phyloP scores from a whole-genome alignment of 1,139 yeast species.

The Casaregolazyma suthepensis region DNA sequence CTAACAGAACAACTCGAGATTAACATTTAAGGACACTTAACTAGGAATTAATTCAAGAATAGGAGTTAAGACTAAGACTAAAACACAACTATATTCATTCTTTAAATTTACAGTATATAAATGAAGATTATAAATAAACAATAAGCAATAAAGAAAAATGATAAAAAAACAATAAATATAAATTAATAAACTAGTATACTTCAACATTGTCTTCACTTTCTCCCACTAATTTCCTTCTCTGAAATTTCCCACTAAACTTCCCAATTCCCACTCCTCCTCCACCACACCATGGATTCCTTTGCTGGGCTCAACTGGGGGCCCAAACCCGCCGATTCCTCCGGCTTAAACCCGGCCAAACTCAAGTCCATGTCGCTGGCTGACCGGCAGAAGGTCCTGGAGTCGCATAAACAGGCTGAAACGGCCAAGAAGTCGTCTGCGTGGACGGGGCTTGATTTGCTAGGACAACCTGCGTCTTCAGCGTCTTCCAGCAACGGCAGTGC shows the following conservation, averaged over 20 bases:
- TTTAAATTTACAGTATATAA: too few species aligned
- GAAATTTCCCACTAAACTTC: background rate
- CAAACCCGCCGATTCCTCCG: conserved; percentile 14
- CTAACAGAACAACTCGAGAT: too few species aligned
- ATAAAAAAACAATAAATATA: background rate
- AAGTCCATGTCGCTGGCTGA: conserved; percentile 25
- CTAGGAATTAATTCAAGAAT: too few species aligned
- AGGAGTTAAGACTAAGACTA: too few species aligned
- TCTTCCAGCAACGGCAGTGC: conserved; percentile 3
- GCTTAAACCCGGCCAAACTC: conserved; percentile 11
- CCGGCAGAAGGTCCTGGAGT: conserved; percentile 21
- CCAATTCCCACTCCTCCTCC: background rate
- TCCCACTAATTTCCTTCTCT: background rate
- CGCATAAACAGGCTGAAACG: conserved; percentile 3
- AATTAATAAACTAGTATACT: background rate
- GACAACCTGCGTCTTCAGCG: conserved; percentile 1
- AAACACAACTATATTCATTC: too few species aligned
- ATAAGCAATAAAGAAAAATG: background rate
- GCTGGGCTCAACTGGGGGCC: conserved; percentile 19
- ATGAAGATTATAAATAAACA: too few species aligned
- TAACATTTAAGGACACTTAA: too few species aligned
- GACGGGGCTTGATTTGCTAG: conserved; percentile 8
- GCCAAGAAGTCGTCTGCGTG: background rate
- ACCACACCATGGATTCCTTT: conserved; percentile 18
- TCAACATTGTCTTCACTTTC: background rate